Conservation (phyloP, 1,284 basidiomycete species). For the Hypsizygus ulmarius region DNA sequence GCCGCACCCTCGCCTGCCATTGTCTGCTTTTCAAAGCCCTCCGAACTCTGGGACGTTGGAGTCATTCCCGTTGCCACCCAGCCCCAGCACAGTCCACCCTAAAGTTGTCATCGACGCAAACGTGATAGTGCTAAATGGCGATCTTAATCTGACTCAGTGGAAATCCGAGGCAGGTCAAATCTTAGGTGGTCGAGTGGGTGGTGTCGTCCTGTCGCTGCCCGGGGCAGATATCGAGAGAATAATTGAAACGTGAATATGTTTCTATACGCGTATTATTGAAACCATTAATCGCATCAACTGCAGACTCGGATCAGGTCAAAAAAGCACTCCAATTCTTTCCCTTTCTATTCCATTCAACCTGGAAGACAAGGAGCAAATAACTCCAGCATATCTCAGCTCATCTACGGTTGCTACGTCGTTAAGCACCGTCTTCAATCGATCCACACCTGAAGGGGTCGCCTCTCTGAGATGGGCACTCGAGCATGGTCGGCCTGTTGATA, state of each 20-base stretch:
- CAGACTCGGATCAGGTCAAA: conserved; percentile 35
- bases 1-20: conserved; percentile 62
- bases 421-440: conserved; percentile 50
- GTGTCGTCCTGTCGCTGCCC: conserved; percentile 52
- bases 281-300: conserved; percentile 5
- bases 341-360: conserved; percentile 58
- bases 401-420: conserved; percentile 49
- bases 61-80: conserved; percentile 63
- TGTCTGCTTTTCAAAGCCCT: conserved; percentile 65
- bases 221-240: conserved; percentile 40
- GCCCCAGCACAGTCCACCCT: conserved; percentile 65
- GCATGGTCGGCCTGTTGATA: conserved; percentile 60
- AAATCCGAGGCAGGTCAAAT: conserved; percentile 47
- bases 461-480: conserved; percentile 64
- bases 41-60: conserved; percentile 66
- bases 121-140: conserved; percentile 43
- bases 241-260: conserved; percentile 37
- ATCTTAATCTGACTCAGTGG: conserved; percentile 46
- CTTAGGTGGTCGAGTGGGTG: conserved; percentile 44
- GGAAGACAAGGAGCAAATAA: conserved; percentile 39
- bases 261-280: conserved; percentile 5
- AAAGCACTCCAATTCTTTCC: conserved; percentile 44
- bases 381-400: conserved; percentile 39
- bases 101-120: conserved; percentile 64
- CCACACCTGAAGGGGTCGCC: conserved; percentile 45